Evolutionary conservation across 2,329 filamentous ascomycete genomes (phyloP), one percentile per base, ranked within the genome.

Genomic region (Pseudogymnoascus sp.): DNA sequence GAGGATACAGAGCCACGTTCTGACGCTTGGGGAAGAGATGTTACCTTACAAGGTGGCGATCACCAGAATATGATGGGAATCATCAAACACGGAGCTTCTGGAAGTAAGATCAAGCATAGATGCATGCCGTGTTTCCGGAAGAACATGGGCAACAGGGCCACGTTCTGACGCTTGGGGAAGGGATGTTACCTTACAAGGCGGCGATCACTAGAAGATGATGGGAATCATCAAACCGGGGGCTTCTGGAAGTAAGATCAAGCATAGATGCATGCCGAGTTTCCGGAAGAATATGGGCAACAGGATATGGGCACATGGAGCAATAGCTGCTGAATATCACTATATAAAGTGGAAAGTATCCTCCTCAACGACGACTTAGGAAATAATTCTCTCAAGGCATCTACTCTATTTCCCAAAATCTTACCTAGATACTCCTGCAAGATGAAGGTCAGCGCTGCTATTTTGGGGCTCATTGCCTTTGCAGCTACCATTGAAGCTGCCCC

Each of bases 401-500:
- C 26, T 53, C 46, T 53, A 53, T 14, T 19, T 12, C 3, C n/a
- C 24, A 12, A 22, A 53, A 31, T 53, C 11, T 11, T 6, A 53
- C 8, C 26, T 53, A 2, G 11, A 16, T 3, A 19, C 16, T 53
- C n/a, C 11, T 41, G 2, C 46, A 53, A 53, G 2, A 53, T 53
- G 46, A 53, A 53, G 46, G 26, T 53, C 46, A 53, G 14, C 46
- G 46, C 46, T 62, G 46, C 61, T 62, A 3, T 62, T 16, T 60
- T 37, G 6, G 61, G 61, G 24, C 50, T 62, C 43, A 22, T 62
- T 46, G 43, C 61, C 35, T 62, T 62, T 60, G 61, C 61, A 14
- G 40, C 61, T 22, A 24, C 35, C 28, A 53, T 56, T 26, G 35
- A 46, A 12, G 46, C 61, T 19, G 16, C 38, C 6, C 61, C 61